Base-by-base conservation (phyloP, 345 rosid species). In the Salix koriyanagi region DNA sequence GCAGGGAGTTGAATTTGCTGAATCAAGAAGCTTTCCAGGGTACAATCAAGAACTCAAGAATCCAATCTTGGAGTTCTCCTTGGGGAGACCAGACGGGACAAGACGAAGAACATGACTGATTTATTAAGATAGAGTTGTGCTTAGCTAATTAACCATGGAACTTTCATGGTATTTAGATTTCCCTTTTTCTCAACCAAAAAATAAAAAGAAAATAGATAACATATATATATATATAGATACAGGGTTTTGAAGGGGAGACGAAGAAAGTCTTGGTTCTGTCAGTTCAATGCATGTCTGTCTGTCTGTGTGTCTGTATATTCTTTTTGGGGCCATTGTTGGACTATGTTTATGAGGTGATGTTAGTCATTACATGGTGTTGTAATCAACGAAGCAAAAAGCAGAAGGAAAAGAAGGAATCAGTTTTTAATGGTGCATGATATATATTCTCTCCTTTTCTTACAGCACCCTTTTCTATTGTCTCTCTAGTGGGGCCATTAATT, bases 11-110 rank as follows among this genome's bases (percentile, higher is more conserved):
- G 70, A 68, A 72, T 78, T 79, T 61, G 67, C 64, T 77, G 73
- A 65, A 65, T 58, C 79, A 37, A 77, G 65, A 65, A 71, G 46
- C 30, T 69, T 41, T 32, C 21, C 13, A 28, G 65, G 75, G 34
- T 50, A 76, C 10, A 80, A 69, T 65, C 65, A 52, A n/a, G 67
- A 46, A 30, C 76, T 76, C 15, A 73, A 50, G 10, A 67, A 42
- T 61, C 87, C 86, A 70, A 85, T 80, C 87, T 77, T 87, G 85
- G 87, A 87, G 75, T 82, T 85, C 79, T 79, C 83, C 76, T 71
- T 87, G 78, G 88, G 90, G 37, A 84, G 79, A 82, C 66, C 83
- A 14, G 71, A 76, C 56, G 80, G 88, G 84, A n/a, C 69, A 23
- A 42, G 73, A 48, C 78, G 72, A 80, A 60, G 75, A 52, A 72